phyloP scores from a whole-genome alignment of 192 early-diverging fungal genomes.

The Entomortierella parvispora region DNA sequence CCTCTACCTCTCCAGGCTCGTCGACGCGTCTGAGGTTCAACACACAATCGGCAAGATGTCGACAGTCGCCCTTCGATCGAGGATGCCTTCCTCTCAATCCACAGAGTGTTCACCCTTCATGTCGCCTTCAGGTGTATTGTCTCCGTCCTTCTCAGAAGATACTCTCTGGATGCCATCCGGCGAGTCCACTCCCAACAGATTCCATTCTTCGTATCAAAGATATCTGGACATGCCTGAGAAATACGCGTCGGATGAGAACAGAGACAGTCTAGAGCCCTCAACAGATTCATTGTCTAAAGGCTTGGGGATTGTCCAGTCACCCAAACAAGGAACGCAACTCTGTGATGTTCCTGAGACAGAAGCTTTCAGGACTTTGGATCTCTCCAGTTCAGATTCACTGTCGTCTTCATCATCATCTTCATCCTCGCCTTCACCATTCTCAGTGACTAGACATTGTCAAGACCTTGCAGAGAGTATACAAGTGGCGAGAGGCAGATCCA shows the following conservation, averaged over 20 bases:
- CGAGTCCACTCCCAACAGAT: neutral
- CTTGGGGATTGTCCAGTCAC: neutral
- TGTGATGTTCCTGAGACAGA: too few species aligned
- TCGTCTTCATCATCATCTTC: too few species aligned
- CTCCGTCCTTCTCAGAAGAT: conserved; percentile 1
- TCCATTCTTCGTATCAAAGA: too few species aligned
- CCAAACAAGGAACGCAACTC: neutral
- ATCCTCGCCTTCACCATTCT: too few species aligned
- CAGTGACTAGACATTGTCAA: too few species aligned
- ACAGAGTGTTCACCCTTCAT: conserved; percentile 4
- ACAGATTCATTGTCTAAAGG: too few species aligned
- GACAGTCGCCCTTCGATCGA: neutral
- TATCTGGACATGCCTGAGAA: neutral
- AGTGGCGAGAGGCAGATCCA: too few species aligned
- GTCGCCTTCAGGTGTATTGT: neutral
- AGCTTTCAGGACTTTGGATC: neutral
- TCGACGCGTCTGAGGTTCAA: neutral
- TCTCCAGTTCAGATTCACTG: too few species aligned
- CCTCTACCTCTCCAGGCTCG: conserved; percentile 16
- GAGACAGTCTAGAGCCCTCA: neutral
- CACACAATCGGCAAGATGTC: neutral
- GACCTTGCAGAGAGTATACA: too few species aligned
- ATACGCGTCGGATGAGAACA: neutral
- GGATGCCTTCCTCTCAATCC: neutral
- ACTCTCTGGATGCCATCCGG: conserved; percentile 7